Base-by-base conservation (phyloP, 257 asterid genomes). In the Nicotiana undulata region DNA sequence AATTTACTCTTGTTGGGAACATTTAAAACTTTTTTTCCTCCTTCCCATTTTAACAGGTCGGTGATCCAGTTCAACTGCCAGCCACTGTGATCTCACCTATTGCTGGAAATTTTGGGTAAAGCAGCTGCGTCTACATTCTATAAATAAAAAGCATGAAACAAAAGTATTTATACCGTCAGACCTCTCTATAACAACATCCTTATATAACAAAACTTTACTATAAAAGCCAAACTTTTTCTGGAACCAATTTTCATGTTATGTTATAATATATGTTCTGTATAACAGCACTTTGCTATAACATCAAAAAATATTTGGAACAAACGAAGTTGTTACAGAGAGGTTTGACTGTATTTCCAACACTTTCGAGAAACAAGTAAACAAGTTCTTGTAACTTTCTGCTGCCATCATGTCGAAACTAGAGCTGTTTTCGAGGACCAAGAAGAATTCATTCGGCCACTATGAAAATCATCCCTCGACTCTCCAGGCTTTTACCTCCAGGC, bases 21-120 rank as follows among this genome's bases (percentile, higher is more conserved):
- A 79, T 49, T 31, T 75, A 18, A 53, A 46, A 18, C 55, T 65
- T 44, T 65, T 9, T 2, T 61, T 76, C 32, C 55, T 32, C 56
- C 77, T 68, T 29, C 64, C 77, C 17, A 79, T 85, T 80, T 40
- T 40, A 82, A 82, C 77, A 93, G 99, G 98, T 96, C 16, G 99
- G 99, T 76, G 99, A 96, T 89, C 99, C 99, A 75, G 94, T 92
- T 81, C 99, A 95, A 88, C 87, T 93, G 89, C 99, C 99, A 28
- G 99, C 99, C 75, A 95, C 98, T 34, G 98, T 95, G 52, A 91
- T 91, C 79, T 95, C 99, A 51, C 83, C 93, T 49, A 82, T 88
- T 82, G 99, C 99, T 83, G 83, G 85, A 80, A 88, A 89, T 29
- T 87, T 85, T 84, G 97, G 97, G 99, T 95, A 88, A 83, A 91